Conservation (phyloP, 2,329 filamentous ascomycete species). For the Grosmannia serpens region DNA sequence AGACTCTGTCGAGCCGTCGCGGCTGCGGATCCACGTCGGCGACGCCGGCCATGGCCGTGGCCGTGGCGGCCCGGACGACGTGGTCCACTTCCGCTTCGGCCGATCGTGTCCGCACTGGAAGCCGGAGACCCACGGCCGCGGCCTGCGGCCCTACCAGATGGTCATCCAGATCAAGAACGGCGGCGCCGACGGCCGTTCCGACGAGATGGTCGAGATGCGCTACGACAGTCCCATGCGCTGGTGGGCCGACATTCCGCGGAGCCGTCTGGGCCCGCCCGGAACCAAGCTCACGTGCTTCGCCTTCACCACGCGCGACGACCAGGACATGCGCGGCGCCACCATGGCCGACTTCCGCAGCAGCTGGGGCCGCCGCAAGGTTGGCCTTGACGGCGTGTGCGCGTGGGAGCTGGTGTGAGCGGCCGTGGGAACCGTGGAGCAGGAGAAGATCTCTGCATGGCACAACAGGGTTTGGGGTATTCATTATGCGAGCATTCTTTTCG, state of each 20-base stretch:
- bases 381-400: slow-evolving; percentile 29
- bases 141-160: slow-evolving; percentile 58
- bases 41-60: slow-evolving; percentile 36
- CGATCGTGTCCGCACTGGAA: slow-evolving; percentile 77
- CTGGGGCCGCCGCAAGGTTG: slow-evolving; percentile 32
- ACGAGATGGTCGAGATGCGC: slow-evolving; percentile 44
- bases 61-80: slow-evolving; percentile 26
- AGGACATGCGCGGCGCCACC: slow-evolving; percentile 36
- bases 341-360: slow-evolving; percentile 33
- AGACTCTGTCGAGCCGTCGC: slow-evolving; percentile 48
- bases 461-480: no score
- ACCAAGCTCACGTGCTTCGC: slow-evolving; percentile 55
- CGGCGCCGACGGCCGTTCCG: slow-evolving; percentile 16
- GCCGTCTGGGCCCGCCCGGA: slow-evolving; percentile 55
- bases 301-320: slow-evolving; percentile 36
- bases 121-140: slow-evolving; percentile 53
- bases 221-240: slow-evolving; percentile 58
- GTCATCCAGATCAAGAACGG: slow-evolving; percentile 56
- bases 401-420: slow-evolving; percentile 35
- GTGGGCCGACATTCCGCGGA: slow-evolving; percentile 64
- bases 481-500: no score
- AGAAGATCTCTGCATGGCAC: no score
- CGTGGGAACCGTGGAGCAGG: neutral
- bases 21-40: slow-evolving; percentile 33
- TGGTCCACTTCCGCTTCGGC: slow-evolving; percentile 68